Conservation (phyloP, 306 rosid species). For the Corylus avellana region DNA sequence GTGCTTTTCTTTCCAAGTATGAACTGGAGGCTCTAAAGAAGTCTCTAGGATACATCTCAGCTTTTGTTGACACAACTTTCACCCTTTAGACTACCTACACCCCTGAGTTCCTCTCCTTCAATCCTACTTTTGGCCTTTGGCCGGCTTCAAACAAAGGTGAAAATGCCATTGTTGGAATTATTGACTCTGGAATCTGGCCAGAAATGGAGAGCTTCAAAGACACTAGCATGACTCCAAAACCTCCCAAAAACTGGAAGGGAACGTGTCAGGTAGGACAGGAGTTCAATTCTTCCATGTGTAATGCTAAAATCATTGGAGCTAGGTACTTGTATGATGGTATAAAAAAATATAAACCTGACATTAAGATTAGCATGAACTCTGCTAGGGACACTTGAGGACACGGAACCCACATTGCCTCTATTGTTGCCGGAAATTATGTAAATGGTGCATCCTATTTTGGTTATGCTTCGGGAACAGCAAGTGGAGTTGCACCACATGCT, state of each 20-base stretch:
- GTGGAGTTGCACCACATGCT: background rate
- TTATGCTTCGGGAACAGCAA: slow-evolving; percentile 35
- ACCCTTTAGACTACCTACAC: background rate
- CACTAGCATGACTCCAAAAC: background rate
- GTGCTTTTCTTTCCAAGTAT: background rate
- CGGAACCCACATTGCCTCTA: slow-evolving; percentile 34
- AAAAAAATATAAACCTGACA: too few relatives aligned
- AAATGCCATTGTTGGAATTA: background rate
- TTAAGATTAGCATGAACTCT: slow-evolving; percentile 18
- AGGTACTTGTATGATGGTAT: too few relatives aligned
- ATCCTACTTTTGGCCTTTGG: slow-evolving; percentile 7
- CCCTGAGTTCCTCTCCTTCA: slow-evolving; percentile 17
- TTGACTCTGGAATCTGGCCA: background rate
- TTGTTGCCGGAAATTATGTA: slow-evolving; percentile 29
- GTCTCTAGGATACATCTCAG: background rate
- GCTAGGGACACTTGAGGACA: slow-evolving; percentile 32
- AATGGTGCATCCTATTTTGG: slow-evolving; percentile 25
- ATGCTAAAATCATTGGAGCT: slow-evolving; percentile 6
- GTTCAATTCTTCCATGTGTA: background rate
- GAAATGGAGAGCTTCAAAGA: slow-evolving; percentile 5
- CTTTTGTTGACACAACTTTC: background rate
- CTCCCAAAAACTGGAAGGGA: background rate
- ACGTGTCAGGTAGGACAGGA: background rate
- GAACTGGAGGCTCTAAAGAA: slow-evolving; percentile 9
- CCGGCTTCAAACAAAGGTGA: background rate